Conservation (phyloP, 108 stramenopile genomes). For the Nitzschia sp. region DNA sequence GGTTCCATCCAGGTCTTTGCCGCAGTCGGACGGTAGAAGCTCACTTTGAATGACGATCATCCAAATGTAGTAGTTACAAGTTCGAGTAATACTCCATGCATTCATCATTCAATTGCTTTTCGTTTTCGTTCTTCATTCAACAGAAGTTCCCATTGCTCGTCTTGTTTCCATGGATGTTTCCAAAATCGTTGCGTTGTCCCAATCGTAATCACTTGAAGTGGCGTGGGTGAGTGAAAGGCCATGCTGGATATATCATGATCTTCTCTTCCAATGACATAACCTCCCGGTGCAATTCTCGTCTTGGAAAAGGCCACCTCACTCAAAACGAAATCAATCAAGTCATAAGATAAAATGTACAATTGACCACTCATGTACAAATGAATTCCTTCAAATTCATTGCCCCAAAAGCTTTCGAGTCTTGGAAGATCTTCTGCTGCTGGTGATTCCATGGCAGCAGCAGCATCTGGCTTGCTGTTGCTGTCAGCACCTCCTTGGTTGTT, state of each 20-base stretch:
- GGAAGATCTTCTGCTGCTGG: slow-evolving; percentile 14
- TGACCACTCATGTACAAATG: slow-evolving; percentile 52
- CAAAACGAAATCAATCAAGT: slow-evolving; percentile 38
- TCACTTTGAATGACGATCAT: too few species aligned
- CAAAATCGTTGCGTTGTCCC: slow-evolving; percentile 46
- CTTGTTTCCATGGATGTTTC: slow-evolving; percentile 41
- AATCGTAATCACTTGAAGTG: slow-evolving; percentile 31
- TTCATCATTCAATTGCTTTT: too few species aligned
- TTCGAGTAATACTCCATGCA: too few species aligned
- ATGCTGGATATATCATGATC: slow-evolving; percentile 53
- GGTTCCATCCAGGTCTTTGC: too few species aligned
- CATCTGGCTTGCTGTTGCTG: not conserved
- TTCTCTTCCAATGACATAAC: slow-evolving; percentile 44
- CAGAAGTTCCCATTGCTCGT: slow-evolving; percentile 14
- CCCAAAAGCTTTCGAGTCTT: slow-evolving; percentile 38
- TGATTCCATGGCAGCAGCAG: too few species aligned
- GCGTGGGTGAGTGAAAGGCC: slow-evolving; percentile 41
- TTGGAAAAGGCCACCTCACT: slow-evolving; percentile 34
- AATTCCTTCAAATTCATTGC: slow-evolving; percentile 41
- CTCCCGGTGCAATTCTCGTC: slow-evolving; percentile 28
- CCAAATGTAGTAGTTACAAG: too few species aligned
- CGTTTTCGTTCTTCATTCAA: slow-evolving; percentile 52
- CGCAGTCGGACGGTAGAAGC: too few species aligned
- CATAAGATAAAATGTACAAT: slow-evolving; percentile 38
- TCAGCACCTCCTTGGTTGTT: not conserved